phyloP scores from a whole-genome alignment of 2,329 filamentous ascomycete species.

The Aspergillus viridinutans region DNA sequence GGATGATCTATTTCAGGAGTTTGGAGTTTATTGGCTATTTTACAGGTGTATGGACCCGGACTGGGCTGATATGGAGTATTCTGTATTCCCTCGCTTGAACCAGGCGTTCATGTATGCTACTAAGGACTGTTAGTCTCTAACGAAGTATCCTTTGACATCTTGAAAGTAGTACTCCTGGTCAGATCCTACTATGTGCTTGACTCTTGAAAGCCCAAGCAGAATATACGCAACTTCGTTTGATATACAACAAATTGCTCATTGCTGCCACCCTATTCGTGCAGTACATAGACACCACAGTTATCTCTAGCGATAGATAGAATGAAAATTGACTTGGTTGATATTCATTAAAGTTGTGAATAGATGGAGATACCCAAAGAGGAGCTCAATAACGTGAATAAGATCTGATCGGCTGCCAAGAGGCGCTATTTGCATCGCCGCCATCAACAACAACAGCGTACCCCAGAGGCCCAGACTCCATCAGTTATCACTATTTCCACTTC shows the following conservation, averaged over 20 bases:
- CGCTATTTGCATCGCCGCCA: neutral
- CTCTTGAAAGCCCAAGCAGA: neutral
- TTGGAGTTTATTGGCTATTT: neutral
- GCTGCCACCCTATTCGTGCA: too few relatives aligned
- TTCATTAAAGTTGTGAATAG: neutral
- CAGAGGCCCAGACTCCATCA: neutral
- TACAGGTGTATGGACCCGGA: neutral
- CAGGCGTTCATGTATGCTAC: neutral
- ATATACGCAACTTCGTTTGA: neutral
- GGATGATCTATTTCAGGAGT: neutral
- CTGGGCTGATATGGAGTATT: neutral
- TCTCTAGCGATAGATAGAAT: too few relatives aligned
- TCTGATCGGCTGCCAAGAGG: neutral
- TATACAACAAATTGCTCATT: neutral
- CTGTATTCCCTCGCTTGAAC: neutral
- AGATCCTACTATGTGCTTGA: too few relatives aligned
- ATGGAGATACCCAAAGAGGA: neutral
- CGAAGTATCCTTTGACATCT: too few relatives aligned
- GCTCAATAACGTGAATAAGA: neutral
- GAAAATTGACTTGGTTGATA: neutral
- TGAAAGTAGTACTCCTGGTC: too few relatives aligned
- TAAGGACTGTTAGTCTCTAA: too few relatives aligned
- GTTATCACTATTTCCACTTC: neutral
- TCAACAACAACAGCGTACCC: neutral
- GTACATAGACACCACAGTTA: too few relatives aligned